Base-by-base conservation (phyloP, 2,329 filamentous ascomycete genomes). In the Aspergillus unguis region DNA sequence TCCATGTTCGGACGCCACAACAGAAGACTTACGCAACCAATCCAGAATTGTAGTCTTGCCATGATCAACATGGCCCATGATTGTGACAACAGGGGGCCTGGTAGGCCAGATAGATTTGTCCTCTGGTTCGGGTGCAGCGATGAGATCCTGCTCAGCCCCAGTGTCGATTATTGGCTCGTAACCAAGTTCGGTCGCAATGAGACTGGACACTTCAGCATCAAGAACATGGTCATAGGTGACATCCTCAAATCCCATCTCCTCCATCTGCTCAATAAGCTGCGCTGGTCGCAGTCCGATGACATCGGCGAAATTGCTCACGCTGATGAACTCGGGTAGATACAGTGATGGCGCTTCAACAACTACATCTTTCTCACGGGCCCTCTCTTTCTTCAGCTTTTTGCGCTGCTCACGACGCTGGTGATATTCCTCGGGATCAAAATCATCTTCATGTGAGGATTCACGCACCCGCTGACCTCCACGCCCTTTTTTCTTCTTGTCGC, bases 51-150 rank as follows among this genome's bases (percentile, higher is more conserved):
- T 99, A 0, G 94, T 99, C 76, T 99, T 99, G 49, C 94, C 94
- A 70, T 99, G 94, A 68, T 99, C 95, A 62, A 99, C 94, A 60
- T 99, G 94, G 2, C 94, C 94, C 95, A 99, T 99, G 65, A 99
- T 99, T 0, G 95, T 97, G 36, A 99, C 92, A 33, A 99, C 90
- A 0, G 94, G 95, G 6, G 94, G 92, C 11, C 95, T 84, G 32
- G 77, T 72, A 2, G 91, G 90, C 6, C 96, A 72, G 10, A 71
- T 62, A 0, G 87, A 83, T 44, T 77, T 80, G 68, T 92, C 89
- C 63, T 85, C 85, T 6, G 84, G 82, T 27, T 80, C 75, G 1
- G 90, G 86, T 8, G 85, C 82, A 26, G 88, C 80, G 56, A 80
- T 81, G 36, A 99, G 74, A 69, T 99, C 92, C 43, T 86, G 84